Base-by-base conservation (phyloP, 2,329 filamentous ascomycete genomes). In the Fusarium nematophilum region DNA sequence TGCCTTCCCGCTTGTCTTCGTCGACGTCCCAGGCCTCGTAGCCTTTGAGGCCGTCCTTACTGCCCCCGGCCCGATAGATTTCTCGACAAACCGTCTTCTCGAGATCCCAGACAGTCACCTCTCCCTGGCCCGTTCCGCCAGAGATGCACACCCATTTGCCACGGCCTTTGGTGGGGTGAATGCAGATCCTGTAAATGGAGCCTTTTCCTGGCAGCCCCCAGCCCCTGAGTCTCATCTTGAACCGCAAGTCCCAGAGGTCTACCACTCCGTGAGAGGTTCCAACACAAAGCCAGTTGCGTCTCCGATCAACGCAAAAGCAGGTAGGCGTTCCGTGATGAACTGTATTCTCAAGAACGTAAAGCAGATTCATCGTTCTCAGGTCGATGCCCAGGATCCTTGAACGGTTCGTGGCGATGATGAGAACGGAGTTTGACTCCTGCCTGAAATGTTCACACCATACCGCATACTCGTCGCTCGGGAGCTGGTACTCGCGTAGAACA, bases 171-270 rank as follows among this genome's bases (percentile, higher is more conserved):
- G 84, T 85, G 0, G 93, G 92, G 70, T 96, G 92, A 1, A 96
- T 81, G 52, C 86, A 83, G 13, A 99, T 81, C 26, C 92, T 85
- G 67, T 94, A 90, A 59, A 98, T 92, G 14, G 91, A 83, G 1
- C 89, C 87, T 57, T 91, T 91, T 17, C 91, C 92, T 0, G 91
- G 88, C 23, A 97, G 84, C 1, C 92, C 92, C 92, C 93, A 98
- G 11, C 89, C 91, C 73, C 91, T 93, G 18, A 98, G 80, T 17
- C 92, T 86, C 67, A 98, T 85, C 64, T 88, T 90, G 81, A 99
- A 99, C n/a, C 95, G 90, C 33, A 99, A 82, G 75, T 99, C 95
- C 95, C 95, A 99, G 2, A 99, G 83, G 71, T 96, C 91, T 7
- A 99, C 81, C 23, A 98, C 89, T 29, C 96, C 95, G 72, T 98